A percentile compares a stretch with the other conserved stretches of the same genome.
Evolutionary conservation across 257 asterid genomes (phyloP).

Genomic region (Gentiana macrophylla): DNA sequence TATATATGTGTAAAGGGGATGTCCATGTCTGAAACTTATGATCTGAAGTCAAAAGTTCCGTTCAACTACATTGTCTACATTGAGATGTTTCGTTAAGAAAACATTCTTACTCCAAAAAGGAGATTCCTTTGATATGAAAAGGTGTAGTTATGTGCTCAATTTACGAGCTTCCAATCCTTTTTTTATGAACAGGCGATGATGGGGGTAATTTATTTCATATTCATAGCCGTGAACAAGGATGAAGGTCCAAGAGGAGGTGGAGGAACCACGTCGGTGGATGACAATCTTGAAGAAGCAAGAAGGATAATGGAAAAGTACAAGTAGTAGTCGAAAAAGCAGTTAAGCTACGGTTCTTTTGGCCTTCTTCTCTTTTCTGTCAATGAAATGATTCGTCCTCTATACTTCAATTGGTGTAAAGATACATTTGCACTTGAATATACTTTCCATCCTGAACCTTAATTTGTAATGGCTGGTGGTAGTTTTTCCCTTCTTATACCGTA

Average conservation of each 20-base stretch:
- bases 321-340: constrained; percentile 13
- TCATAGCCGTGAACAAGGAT: constrained; percentile 79
- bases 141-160: too few relatives aligned
- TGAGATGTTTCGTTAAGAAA: too few relatives aligned
- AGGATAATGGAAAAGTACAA: constrained; percentile 93
- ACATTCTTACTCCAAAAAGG: too few relatives aligned
- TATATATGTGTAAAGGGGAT: too few relatives aligned
- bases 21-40: too few relatives aligned
- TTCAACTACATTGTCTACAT: too few relatives aligned
- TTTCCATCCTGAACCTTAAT: not conserved
- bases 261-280: constrained; percentile 51
- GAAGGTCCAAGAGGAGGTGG: constrained; percentile 60
- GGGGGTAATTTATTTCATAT: constrained; percentile 76
- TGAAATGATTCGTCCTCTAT: not conserved
- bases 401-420: too few relatives aligned
- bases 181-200: constrained; percentile 54
- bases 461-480: not conserved
- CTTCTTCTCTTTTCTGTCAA: not conserved
- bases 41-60: too few relatives aligned
- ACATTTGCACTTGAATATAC: not conserved
- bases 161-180: not conserved
- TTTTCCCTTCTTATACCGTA: not conserved
- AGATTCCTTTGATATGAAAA: too few relatives aligned
- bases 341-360: not conserved
- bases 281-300: constrained; percentile 87